These are phyloP conservation scores for Aspergillus fischeri DNA, from an alignment of 2,329 filamentous ascomycete species.

Conservation along the genomic window DNA sequence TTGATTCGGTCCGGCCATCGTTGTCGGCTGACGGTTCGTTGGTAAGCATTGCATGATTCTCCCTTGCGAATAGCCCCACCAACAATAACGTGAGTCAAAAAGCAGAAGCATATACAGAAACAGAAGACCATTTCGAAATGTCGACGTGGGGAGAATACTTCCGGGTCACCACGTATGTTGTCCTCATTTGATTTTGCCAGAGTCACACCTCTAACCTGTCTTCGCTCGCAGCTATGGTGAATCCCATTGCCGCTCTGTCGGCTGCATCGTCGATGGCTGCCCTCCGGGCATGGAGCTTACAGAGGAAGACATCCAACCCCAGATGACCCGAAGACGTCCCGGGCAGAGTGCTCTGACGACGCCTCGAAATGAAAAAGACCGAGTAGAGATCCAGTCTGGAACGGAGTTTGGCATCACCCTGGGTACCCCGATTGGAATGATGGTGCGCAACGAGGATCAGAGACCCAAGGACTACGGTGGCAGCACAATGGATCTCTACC, in stretches of 20 bases:
- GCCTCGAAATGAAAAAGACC: slow-evolving; percentile 87
- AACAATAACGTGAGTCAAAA: neutral
- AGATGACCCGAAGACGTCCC: slow-evolving; percentile 85
- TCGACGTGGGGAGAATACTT: slow-evolving; percentile 84
- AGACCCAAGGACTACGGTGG: slow-evolving; percentile 86
- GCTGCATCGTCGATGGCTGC: slow-evolving; percentile 89
- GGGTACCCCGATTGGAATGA: slow-evolving; percentile 83
- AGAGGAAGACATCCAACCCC: slow-evolving; percentile 86
- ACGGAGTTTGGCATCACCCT: slow-evolving; percentile 86
- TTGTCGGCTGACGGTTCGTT: neutral
- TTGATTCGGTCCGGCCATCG: too few species aligned
- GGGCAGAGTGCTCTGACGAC: slow-evolving; percentile 89
- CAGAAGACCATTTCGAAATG: slow-evolving; percentile 50
- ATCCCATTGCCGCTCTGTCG: slow-evolving; percentile 88
- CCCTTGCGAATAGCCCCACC: neutral
- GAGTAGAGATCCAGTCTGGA: slow-evolving; percentile 86
- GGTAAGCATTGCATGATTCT: neutral
- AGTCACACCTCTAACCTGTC: neutral
- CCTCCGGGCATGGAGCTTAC: slow-evolving; percentile 83
- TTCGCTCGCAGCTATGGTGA: slow-evolving; percentile 60
- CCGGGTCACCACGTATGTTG: slow-evolving; percentile 71
- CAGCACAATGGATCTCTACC: slow-evolving; percentile 86
- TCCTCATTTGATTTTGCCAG: neutral
- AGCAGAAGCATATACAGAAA: neutral
- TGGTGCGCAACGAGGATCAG: slow-evolving; percentile 89